Evolutionary conservation across 2,329 filamentous ascomycete genomes (phyloP), one percentile per base, ranked within the genome.

Genomic region (Monilinia fructigena): DNA sequence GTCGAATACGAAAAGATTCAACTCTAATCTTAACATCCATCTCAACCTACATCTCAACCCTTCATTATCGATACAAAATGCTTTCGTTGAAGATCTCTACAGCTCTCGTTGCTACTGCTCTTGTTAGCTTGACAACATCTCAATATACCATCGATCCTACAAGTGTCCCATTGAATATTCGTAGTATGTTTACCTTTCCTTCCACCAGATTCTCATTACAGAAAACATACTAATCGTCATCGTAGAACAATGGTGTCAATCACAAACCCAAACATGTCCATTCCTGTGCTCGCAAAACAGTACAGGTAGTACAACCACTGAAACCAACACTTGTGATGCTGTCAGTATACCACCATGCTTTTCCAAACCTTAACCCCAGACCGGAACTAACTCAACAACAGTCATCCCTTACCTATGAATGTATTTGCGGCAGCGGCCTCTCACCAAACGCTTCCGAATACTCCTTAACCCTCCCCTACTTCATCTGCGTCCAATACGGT

Each of bases 401-500:
- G 85, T 74, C 82, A 62, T 79, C 81, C 26, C 82, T 94, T 60
- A 82, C 80, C n/a, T 94, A 89, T 79, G 81, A 82, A 70, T 95
- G 91, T 77, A 81, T 92, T 72, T 95, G 91, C 80, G 82, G 83
- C 69, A 82, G 89, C 75, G 84, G 85, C 75, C 76, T 83, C 69
- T 79, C 83, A 63, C 91, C 91, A 71, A 93, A 93, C 79, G 79
- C 91, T 59, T 86, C 88, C 74, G 84, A 93, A 78, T 95, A 89
- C 83, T 89, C 88, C 26, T 83, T 92, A 72, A 93, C 91, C 1
- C 81, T 95, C 35, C 91, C 91, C 45, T 94, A 86, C 83, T 91
- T 88, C 79, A 83, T 87, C 73, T 95, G 91, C 83, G 83, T 82
- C 56, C 83, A 89, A 78, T 92, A 84, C 83, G 88, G 86, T 8